Conservation (phyloP, 2,329 filamentous ascomycete genomes). For the Pyrenochaeta sp. region DNA sequence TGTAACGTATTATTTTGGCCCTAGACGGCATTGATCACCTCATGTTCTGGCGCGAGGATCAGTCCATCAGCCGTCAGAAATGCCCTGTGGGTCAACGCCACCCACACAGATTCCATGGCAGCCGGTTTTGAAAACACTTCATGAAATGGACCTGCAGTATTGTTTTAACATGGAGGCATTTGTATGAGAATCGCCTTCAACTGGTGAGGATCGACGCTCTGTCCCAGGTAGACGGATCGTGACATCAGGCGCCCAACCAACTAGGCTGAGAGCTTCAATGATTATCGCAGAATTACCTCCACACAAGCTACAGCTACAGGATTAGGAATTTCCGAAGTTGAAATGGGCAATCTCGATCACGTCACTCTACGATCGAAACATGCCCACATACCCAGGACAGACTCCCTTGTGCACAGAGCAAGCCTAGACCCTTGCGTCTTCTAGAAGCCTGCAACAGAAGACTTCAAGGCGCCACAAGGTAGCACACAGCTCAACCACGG, state of each 20-base stretch:
- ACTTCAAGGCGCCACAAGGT: not conserved
- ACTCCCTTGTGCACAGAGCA: conserved; percentile 11
- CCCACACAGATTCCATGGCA: conserved; percentile 1
- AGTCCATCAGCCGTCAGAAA: conserved; percentile 9
- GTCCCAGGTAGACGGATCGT: conserved; percentile 4
- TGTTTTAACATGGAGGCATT: not conserved
- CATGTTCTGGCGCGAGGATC: conserved; percentile 17
- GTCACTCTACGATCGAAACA: not conserved
- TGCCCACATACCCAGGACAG: not conserved
- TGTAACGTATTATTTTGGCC: not conserved
- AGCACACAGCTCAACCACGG: not conserved
- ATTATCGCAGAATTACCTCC: not conserved
- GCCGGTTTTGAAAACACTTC: not conserved
- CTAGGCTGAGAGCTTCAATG: not conserved
- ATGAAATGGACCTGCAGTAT: not conserved
- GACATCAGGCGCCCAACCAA: not conserved
- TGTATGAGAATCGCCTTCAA: not conserved
- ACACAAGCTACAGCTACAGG: not conserved
- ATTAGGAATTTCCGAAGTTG: not conserved
- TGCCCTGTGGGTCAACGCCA: conserved; percentile 3
- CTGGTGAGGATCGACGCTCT: conserved; percentile 9
- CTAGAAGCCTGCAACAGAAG: conserved; percentile 23
- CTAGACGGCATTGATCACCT: conserved; percentile 9
- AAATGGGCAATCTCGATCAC: not conserved
- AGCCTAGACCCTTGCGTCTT: conserved; percentile 9